Base-by-base conservation (phyloP, 2,329 filamentous ascomycete species). In the Exophiala phaeomuriformis region DNA sequence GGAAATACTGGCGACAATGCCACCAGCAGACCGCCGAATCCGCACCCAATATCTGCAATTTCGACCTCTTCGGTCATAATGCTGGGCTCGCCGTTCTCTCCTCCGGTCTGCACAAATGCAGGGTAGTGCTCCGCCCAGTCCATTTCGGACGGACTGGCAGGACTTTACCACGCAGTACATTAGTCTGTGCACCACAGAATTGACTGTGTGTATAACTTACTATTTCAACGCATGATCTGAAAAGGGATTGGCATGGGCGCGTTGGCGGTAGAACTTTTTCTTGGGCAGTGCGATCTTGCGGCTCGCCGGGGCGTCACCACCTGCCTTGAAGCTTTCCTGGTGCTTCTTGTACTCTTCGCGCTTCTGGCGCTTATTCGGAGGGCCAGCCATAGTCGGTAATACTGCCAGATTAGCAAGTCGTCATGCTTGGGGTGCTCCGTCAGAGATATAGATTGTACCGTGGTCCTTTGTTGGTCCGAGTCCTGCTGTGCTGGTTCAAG, bases 161-260 rank as follows among this genome's bases (percentile, higher is more conserved):
- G 93, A 67, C 91, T 96, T 60, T 39, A 49, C 9, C 27, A 10
- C 4, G 28, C 39, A 41, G 19, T 12, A 28, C 10, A 32, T 45
- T 27, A 50, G 45, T 43, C 43, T 36, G 30, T 32, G 42, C 5
- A 6, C 39, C 5, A 32, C 28, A 45, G 10, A 45, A 45, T 4
- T 32, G 3, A 45, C 27, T 29, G 32, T 19, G 10, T 10, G 42
- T 10, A 31, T 43, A 12, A 75, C 82, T 65, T 80, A 95, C 93
- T 98, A 98, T 65, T 79, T 78, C 67, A 98, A 76, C 53, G 81
- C 76, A 75, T 98, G 93, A 66, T 98, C 93, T 2, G 91, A 96
- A 73, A 98, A 98, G 4, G 91, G 90, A 74, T 98, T 98, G 59
- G 93, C 93, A 73, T 98, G 93, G 36, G 93, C 93, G 69, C 93